Base-by-base conservation (phyloP, 306 rosid genomes). In the Citrullus mucosospermus region DNA sequence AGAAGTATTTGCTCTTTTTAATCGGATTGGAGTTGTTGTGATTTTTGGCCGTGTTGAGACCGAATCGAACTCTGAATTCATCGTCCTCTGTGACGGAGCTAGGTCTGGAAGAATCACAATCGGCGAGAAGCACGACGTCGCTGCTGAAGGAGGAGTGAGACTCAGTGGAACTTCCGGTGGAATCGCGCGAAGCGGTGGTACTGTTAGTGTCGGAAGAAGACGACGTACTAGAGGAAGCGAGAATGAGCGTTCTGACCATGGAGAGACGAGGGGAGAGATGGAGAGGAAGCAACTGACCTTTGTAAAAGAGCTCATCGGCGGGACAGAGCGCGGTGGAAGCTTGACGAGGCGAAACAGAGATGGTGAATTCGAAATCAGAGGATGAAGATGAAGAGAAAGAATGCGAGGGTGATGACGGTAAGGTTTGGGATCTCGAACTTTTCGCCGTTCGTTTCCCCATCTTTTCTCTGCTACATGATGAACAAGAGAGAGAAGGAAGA, bases 231-330 rank as follows among this genome's bases (percentile, higher is more conserved):
- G 95, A 77, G 4, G 97, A 90, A 2, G 92, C 82, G 53, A 89
- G 88, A 56, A 88, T 90, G 54, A 93, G 93, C 0, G 91, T 93
- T 12, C 91, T 91, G 71, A 89, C 92, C 91, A 92, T 88, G 80
- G 98, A 91, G 78, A 89, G 85, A 56, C 97, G 96, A 0, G 95
- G 87, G 2, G 97, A 89, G 83, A 88, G 91, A 79, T 89, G 91
- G 57, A 95, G 97, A 2, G 98, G 98, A 4, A 95, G 76, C 57
- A 92, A 91, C 78, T 92, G 96, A 46, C 97, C 97, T 54, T 89
- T 91, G 90, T 89, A 92, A 93, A 95, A 95, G 68, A 95, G 97
- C 57, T 95, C 96, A 82, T 95, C 98, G 17, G 98, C 98, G 0
- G 93, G 93, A 66, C 97, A 95, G 28, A 85, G 90, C 0, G 86